A percentile compares a stretch with the other conserved stretches of the same genome.
phyloP scores from a whole-genome alignment of 2,329 filamentous ascomycete species.

The Trichoderma pleuroti region DNA sequence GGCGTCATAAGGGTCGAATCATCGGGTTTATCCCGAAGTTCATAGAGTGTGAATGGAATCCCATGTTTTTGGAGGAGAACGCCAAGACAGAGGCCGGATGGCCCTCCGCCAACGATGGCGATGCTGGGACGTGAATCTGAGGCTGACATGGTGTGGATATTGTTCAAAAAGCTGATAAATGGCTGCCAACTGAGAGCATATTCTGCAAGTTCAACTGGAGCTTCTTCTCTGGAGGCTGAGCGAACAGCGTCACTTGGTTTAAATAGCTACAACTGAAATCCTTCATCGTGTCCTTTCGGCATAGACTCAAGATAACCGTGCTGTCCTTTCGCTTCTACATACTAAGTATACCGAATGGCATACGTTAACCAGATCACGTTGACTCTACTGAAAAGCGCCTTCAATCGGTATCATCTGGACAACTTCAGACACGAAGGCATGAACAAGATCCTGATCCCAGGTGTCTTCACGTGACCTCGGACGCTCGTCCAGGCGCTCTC shows the following conservation, averaged over 20 bases:
- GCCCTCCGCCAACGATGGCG: constrained; percentile 41
- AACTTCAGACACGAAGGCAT: not conserved
- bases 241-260: not conserved
- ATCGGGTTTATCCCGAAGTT: constrained; percentile 32
- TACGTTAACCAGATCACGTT: not conserved
- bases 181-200: not conserved
- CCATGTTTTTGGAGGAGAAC: constrained; percentile 41
- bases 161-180: not conserved
- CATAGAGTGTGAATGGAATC: constrained; percentile 36
- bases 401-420: not conserved
- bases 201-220: not conserved
- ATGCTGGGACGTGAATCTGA: not conserved
- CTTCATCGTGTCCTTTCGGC: not conserved
- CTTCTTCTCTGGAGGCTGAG: not conserved
- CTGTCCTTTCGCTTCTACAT: too few relatives aligned
- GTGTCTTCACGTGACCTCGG: not conserved
- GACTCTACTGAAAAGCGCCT: not conserved
- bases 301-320: not conserved
- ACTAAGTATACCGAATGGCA: not conserved
- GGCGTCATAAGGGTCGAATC: constrained; percentile 27
- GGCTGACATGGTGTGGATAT: not conserved
- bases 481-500: not conserved
- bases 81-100: constrained; percentile 46
- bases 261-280: not conserved
- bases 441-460: not conserved